phyloP scores from a whole-genome alignment of 1,284 basidiomycete genomes.

The Xerocomus nothofagi region DNA sequence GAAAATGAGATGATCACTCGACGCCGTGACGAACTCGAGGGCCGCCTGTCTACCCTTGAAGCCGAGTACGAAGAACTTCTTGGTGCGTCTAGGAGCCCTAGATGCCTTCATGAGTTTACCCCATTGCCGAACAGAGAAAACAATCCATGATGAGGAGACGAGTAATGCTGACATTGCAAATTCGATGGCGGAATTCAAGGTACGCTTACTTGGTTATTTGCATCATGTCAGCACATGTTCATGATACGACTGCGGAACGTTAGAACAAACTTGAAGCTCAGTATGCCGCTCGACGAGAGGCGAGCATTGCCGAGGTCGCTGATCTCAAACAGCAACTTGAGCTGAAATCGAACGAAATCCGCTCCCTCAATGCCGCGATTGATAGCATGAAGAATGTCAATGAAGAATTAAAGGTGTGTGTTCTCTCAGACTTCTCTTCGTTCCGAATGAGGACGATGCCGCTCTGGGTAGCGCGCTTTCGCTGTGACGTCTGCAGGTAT shows the following conservation, averaged over 20 bases:
- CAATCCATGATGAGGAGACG: slow-evolving; percentile 79
- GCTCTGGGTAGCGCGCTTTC: slow-evolving; percentile 79
- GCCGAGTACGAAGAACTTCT: slow-evolving; percentile 95
- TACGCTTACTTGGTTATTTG: slow-evolving; percentile 36
- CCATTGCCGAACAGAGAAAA: slow-evolving; percentile 62
- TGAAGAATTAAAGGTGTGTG: slow-evolving; percentile 89
- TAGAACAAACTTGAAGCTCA: slow-evolving; percentile 93
- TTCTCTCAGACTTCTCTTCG: not conserved
- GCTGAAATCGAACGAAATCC: slow-evolving; percentile 82
- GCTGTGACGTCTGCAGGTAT: slow-evolving; percentile 95
- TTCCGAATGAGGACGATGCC: slow-evolving; percentile 10
- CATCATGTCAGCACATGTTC: slow-evolving; percentile 7
- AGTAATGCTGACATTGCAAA: slow-evolving; percentile 79
- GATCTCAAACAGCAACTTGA: slow-evolving; percentile 94
- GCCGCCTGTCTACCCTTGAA: slow-evolving; percentile 79
- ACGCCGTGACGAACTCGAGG: slow-evolving; percentile 87
- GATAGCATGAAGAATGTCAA: slow-evolving; percentile 96
- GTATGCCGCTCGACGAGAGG: slow-evolving; percentile 89
- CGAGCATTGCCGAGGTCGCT: slow-evolving; percentile 82
- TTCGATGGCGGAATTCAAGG: slow-evolving; percentile 89
- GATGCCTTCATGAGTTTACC: slow-evolving; percentile 14
- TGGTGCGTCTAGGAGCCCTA: slow-evolving; percentile 48
- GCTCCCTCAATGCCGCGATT: slow-evolving; percentile 81
- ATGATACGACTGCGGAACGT: slow-evolving; percentile 16
- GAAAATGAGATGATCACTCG: slow-evolving; percentile 87